Evolutionary conservation across 1,284 basidiomycete species (phyloP), one percentile per base, ranked within the genome.

Genomic region (Boletellus deceptivus): DNA sequence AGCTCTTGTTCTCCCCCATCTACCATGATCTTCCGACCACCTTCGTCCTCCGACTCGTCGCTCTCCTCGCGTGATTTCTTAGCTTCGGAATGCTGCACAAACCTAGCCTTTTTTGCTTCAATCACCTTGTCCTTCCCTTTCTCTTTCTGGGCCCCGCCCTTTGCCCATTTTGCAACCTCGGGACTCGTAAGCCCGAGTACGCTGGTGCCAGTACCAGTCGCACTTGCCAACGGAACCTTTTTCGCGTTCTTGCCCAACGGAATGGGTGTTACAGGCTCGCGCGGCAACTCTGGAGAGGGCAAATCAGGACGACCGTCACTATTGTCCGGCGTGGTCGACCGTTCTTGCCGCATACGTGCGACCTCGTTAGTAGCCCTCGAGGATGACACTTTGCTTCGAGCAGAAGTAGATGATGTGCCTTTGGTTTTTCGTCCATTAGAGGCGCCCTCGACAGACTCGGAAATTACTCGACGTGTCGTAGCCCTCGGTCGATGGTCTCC

Each of bases 281-380:
- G 44, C 36, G 77, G 78, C 20, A 83, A 62, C 27, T 79, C 78
- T 3, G 83, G 82, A 34, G 82, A 84, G 11, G 80, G 49, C 70
- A 72, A 18, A 59, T 75, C 63, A 7, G 49, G 46, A 43, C 50
- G 46, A 35, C 49, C 44, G 10, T 63, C 56, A 39, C 16, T 13
- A 20, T 44, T 43, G 16, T 63, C 62, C 1, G 58, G 56, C 3
- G 54, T 60, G 22, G 43, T 41, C 35, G 56, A 53, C 18, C 53
- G 55, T 48, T 20, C 49, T 48, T 45, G 56, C 18, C 6, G 48
- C n/a, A 17, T 43, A 24, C 31, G 40, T 11, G 24, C 17, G 3
- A 31, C 16, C 17, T 24, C 31, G 4, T 48, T 17, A 4, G 44
- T 18, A 34, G 17, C 22, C 29, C 50, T 55, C 13, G 51, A 54